Conservation (phyloP, 495 filamentous ascomycete genomes). For the Aspergillus kassunensis region DNA sequence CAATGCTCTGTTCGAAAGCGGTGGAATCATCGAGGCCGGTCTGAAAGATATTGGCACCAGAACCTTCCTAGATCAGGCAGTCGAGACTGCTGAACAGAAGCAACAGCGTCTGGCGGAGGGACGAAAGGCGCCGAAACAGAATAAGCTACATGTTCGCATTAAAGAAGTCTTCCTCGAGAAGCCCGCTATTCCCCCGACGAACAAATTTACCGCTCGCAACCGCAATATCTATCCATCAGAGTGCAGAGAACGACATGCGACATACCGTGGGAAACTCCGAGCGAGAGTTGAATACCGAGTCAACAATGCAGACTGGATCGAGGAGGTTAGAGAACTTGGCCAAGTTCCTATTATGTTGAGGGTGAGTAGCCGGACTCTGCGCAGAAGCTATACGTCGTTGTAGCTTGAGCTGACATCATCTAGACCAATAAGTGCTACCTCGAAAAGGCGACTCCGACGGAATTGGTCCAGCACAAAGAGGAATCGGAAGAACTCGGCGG, state of each 20-base stretch:
- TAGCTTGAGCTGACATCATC: neutral
- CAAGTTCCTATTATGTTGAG: slow-evolving; percentile 90
- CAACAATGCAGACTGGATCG: slow-evolving; percentile 79
- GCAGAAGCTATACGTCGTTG: too few relatives aligned
- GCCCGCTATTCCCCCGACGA: slow-evolving; percentile 65
- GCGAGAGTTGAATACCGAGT: slow-evolving; percentile 76
- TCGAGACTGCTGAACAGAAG: slow-evolving; percentile 40
- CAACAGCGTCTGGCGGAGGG: slow-evolving; percentile 38
- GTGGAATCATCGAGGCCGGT: slow-evolving; percentile 66
- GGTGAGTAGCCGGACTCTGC: slow-evolving; percentile 38
- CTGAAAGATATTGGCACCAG: slow-evolving; percentile 88
- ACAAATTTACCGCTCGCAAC: slow-evolving; percentile 72
- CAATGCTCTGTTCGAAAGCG: slow-evolving; percentile 79
- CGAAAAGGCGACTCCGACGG: slow-evolving; percentile 72
- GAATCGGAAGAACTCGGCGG: slow-evolving; percentile 91
- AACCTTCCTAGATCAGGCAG: slow-evolving; percentile 75
- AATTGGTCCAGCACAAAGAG: slow-evolving; percentile 81
- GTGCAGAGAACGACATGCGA: slow-evolving; percentile 88
- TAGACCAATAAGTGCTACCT: slow-evolving; percentile 88
- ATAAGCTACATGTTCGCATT: slow-evolving; percentile 68
- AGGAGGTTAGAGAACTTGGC: slow-evolving; percentile 77
- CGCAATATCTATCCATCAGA: slow-evolving; percentile 87
- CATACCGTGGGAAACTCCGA: slow-evolving; percentile 83
- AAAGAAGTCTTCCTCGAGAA: slow-evolving; percentile 76
- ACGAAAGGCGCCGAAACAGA: slow-evolving; percentile 52